Evolutionary conservation across 2,329 filamentous ascomycete genomes (phyloP).

Genomic region (Gaeumannomyces sp.): DNA sequence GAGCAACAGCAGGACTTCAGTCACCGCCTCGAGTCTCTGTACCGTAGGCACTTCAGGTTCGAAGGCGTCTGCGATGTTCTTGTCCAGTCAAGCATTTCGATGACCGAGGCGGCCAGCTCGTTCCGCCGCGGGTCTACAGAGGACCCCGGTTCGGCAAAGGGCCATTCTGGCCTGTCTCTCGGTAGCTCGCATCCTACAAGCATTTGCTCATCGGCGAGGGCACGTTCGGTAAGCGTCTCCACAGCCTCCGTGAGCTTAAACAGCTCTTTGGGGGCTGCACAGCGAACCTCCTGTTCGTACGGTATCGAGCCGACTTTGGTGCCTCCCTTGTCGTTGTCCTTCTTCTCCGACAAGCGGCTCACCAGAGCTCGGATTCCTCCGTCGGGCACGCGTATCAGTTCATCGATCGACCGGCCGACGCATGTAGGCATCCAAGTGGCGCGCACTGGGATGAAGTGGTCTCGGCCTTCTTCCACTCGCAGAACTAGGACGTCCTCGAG

Average conservation of each 20-base stretch:
- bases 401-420: constrained; percentile 80
- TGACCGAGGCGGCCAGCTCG: constrained; percentile 23
- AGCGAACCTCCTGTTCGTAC: constrained; percentile 54
- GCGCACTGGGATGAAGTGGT: constrained; percentile 82
- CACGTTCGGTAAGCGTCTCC: constrained; percentile 49
- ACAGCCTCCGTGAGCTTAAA: constrained; percentile 84
- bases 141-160: constrained; percentile 34
- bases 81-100: constrained; percentile 69
- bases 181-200: constrained; percentile 48
- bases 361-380: constrained; percentile 63
- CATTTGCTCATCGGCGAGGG: constrained; percentile 56
- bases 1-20: constrained; percentile 68
- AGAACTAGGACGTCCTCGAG: constrained; percentile 87
- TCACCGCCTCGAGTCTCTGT: constrained; percentile 67
- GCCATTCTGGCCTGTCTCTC: constrained; percentile 50
- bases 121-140: neutral
- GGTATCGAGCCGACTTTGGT: constrained; percentile 39
- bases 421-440: constrained; percentile 75
- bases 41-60: constrained; percentile 55
- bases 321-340: constrained; percentile 13
- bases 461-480: constrained; percentile 73
- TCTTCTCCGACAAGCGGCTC: constrained; percentile 23
- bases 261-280: constrained; percentile 81
- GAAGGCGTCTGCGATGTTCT: constrained; percentile 54
- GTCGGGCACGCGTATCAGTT: constrained; percentile 77